Percentiles rank a stretch among this genome's conserved stretches.
These are phyloP conservation scores for Tephrocybe sp. DNA, from an alignment of 768 basidiomycete species.

Conservation along the genomic window DNA sequence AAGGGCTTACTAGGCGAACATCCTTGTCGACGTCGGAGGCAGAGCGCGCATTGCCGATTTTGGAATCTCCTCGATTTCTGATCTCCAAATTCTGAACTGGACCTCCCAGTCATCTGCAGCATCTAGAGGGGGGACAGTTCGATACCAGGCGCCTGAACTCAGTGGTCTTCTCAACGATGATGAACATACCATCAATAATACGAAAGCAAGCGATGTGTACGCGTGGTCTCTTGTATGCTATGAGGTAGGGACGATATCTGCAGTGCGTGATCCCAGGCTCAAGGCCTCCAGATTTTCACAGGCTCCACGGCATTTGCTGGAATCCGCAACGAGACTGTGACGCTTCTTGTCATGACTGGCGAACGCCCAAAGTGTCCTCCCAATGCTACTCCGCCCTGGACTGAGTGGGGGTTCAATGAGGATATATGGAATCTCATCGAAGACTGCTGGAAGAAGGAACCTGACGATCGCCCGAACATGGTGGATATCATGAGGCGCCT, in stretches of 20 bases:
- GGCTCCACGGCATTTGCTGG: constrained; percentile 1
- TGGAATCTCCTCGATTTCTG: constrained; percentile 3
- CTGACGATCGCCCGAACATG: neutral
- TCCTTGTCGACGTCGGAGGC: neutral
- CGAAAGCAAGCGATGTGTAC: constrained; percentile 5
- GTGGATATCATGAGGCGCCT: neutral
- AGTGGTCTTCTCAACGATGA: neutral
- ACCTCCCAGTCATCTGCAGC: constrained; percentile 3
- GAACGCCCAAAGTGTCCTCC: constrained; percentile 1
- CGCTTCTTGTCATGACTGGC: neutral
- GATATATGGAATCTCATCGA: constrained; percentile 11
- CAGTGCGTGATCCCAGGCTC: neutral
- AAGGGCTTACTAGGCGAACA: neutral
- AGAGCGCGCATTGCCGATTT: constrained; percentile 2
- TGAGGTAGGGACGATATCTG: neutral
- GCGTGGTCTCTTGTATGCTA: neutral
- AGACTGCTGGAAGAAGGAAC: constrained; percentile 1
- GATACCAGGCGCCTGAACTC: constrained; percentile 11
- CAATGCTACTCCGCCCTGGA: neutral
- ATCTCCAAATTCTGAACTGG: constrained; percentile 4
- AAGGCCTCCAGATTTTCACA: neutral
- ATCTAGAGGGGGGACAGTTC: neutral
- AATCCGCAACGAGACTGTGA: neutral
- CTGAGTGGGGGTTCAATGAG: neutral
- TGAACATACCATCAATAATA: too few relatives aligned